Evolutionary conservation across 2,329 filamentous ascomycete species (phyloP), one percentile per base, ranked within the genome.

Genomic region (Pseudovirgaria hyperparasitica): DNA sequence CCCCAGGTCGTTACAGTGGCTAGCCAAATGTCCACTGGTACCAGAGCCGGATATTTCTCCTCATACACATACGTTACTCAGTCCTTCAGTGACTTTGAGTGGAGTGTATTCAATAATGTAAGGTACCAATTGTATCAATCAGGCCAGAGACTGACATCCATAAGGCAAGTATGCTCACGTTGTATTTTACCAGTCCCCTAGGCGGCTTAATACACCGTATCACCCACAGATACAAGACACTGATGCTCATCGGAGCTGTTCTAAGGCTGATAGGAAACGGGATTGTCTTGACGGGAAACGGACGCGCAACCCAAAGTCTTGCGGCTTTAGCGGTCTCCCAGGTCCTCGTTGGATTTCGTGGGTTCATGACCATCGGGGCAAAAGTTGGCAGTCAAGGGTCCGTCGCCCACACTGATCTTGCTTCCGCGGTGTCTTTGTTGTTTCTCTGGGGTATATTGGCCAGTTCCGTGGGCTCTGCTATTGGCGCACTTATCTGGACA

Each of bases 31-130:
- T 38, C 31, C 2, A 40, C 33, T 22, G 30, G 32, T 6, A 27
- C 25, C n/a, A 30, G 32, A 21, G 28, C 27, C 16, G 34, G 28
- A 19, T 42, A 41, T 28, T 37, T 34, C 23, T 34, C 36, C 1
- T 45, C 40, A 2, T 60, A 58, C 38, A 42, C 58, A 17, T 50
- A 43, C 30, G 45, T 59, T 34, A 54, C 54, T 34, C 60, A 58
- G 36, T 37, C 55, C 8, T 62, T 57, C 57, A 44, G 53, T 2
- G 52, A 44, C 2, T 59, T 58, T 31, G 27, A 51, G 20, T 60
- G 55, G 57, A 59, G 49, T 5, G 51, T 58, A 16, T 60, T 60
- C n/a, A n/a, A n/a, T n/a, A n/a, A n/a, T n/a, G n/a, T n/a, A n/a
- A n/a, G n/a, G n/a, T n/a, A n/a, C n/a, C n/a, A n/a, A n/a, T n/a